Evolutionary conservation across 1,139 yeast species (phyloP).

Genomic region (Pichia sp.): DNA sequence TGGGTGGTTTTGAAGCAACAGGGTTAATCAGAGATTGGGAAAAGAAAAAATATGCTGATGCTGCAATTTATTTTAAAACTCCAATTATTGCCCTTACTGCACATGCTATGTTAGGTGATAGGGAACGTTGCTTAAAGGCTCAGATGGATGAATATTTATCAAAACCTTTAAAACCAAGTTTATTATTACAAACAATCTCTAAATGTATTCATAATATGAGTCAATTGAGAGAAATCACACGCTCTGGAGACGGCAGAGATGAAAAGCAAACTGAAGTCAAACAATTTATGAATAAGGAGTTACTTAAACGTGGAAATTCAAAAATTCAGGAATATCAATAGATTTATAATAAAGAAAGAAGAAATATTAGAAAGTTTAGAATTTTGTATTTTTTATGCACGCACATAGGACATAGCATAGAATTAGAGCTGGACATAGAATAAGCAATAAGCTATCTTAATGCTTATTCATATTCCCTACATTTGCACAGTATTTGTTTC

Average conservation of each 20-base stretch:
- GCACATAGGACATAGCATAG: too few species aligned
- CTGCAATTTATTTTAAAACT: slow-evolving; percentile 50
- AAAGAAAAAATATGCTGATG: slow-evolving; percentile 70
- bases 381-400: too few species aligned
- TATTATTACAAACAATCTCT: slow-evolving; percentile 75
- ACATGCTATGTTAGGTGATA: slow-evolving; percentile 86
- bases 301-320: slow-evolving; percentile 6
- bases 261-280: slow-evolving; percentile 6
- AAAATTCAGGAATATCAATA: neutral
- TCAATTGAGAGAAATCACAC: slow-evolving; percentile 50
- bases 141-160: slow-evolving; percentile 90
- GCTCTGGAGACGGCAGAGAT: slow-evolving; percentile 19
- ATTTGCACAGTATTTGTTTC: too few species aligned
- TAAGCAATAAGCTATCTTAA: too few species aligned
- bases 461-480: too few species aligned
- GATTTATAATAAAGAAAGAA: neutral
- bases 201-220: slow-evolving; percentile 71
- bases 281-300: slow-evolving; percentile 12
- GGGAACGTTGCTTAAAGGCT: slow-evolving; percentile 77
- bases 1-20: slow-evolving; percentile 93
- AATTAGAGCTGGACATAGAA: too few species aligned
- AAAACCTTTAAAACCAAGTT: slow-evolving; percentile 78
- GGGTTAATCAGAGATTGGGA: slow-evolving; percentile 85
- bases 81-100: slow-evolving; percentile 89
- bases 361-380: slow-evolving; percentile 13